Evolutionary conservation across 2,329 filamentous ascomycete genomes (phyloP), one percentile per base, ranked within the genome.

Genomic region (Blastomyces gilchristii): DNA sequence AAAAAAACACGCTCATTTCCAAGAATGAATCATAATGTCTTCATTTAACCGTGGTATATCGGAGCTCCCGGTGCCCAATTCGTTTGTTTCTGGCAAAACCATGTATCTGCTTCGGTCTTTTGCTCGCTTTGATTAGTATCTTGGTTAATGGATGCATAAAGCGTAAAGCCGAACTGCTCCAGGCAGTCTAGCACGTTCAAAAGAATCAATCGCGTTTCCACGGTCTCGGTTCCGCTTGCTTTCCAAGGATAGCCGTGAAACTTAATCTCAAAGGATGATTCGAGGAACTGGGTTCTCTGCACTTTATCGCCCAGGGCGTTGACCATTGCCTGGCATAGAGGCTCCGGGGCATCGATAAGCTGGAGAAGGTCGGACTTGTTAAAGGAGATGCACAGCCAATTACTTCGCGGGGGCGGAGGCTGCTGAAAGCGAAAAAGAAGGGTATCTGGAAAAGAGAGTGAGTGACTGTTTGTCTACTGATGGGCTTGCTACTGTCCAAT

Each of bases 141-240:
- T 62, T 76, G 73, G 63, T 76, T 73, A 37, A 78, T 68, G 63
- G 74, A 75, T 1, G 74, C 73, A 68, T 77, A 77, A 16, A 77
- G 69, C 57, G 70, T 73, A 71, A 74, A 78, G 0, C 76, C 76
- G 59, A 74, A 69, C 3, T 66, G 66, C 63, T 77, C 76, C 34
- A 77, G 65, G 16, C 64, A 65, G 56, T 73, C 73, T 63, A 77
- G 62, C 64, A 77, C 65, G 49, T 63, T 71, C 64, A 78, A 65
- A 47, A 78, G 58, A 57, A 77, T 60, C 59, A 73, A 64, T 31
- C 75, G 69, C 12, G 70, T 71, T n/a, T 62, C 68, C 70, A 77
- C 74, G 2, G 74, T 76, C 59, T 74, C 71, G 53, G 70, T 70
- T 0, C 74, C 74, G 6, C 52, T 62, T 0, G 75, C 69, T 31